Evolutionary conservation across 208 protist genomes (phyloP), one percentile per base, ranked within the genome.

Genomic region (Wallacemonas sp.): DNA sequence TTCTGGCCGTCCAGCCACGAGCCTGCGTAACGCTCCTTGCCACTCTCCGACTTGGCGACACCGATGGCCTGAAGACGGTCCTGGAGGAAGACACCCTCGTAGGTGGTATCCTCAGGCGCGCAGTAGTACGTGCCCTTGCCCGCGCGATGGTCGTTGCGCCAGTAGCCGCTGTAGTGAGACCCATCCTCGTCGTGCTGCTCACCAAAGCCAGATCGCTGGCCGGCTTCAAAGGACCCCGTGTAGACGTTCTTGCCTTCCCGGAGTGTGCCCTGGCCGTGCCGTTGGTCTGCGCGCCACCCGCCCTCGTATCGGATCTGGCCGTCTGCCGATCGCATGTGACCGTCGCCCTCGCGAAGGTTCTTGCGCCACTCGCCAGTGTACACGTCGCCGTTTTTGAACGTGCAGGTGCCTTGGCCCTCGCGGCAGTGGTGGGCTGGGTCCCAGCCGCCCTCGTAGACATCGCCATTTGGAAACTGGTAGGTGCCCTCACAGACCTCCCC

Each of bases 391-490:
- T 88, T 90, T 1, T 60, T 77, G 41, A 83, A 94, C 33, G 68
- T 80, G 66, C 89, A 97, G 19, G 44, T 71, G 12, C 94, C 94
- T 51, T 63, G 26, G 49, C 92, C 94, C 2, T 94, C 66, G 45
- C 94, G 87, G 21, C 76, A 30, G 46, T 75, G 56, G 34, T 36
- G 61, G 27, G 6, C 30, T n/a, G 63, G 70, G 68, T 94, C 77
- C 88, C 85, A 91, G 22, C 67, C 80, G 17, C 89, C 88, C 12
- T 63, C 55, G 69, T 96, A 91, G 19, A 75, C 72, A 53, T 91
- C 86, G 0, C 84, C 86, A 59, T 93, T 91, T 1, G 85, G 79
- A 72, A 94, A 97, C 14, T 72, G 70, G 74, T 86, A 97, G n/a
- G 79, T 72, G 54, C 82, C 88, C 19, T 58, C 76, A 17, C 66